phyloP scores from a whole-genome alignment of 169 alveolate genomes.

The Plasmodium fragile region DNA sequence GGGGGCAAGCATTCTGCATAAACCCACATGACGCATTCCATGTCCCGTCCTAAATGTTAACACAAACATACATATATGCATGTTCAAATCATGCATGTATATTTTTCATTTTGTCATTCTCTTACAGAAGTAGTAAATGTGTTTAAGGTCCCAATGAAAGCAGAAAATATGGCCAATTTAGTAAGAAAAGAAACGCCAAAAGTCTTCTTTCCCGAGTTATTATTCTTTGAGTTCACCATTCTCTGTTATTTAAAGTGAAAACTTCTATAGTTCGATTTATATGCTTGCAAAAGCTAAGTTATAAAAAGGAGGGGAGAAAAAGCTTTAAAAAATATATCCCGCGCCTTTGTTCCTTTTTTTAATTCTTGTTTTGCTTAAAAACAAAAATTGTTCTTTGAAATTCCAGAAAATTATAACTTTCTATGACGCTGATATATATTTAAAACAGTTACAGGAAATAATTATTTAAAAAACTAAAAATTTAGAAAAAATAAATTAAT shows the following conservation, averaged over 20 bases:
- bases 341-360: background rate
- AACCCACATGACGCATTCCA: background rate
- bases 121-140: background rate
- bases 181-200: background rate
- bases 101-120: background rate
- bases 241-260: background rate
- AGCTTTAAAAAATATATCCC: background rate
- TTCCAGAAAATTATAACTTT: background rate
- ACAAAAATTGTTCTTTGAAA: background rate
- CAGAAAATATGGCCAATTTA: slow-evolving; percentile 2
- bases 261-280: background rate
- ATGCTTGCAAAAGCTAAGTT: background rate
- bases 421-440: background rate
- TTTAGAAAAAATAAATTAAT: background rate
- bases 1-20: background rate
- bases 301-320: background rate
- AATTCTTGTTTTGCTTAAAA: background rate
- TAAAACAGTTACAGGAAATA: too few relatives aligned
- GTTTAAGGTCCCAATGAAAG: background rate
- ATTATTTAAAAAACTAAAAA: too few relatives aligned
- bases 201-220: background rate
- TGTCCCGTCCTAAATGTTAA: background rate
- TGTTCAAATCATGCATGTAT: background rate
- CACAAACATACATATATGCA: background rate
- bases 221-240: background rate